Conservation (phyloP, 1,139 yeast species). For the Saccharomyces pastorianus region DNA sequence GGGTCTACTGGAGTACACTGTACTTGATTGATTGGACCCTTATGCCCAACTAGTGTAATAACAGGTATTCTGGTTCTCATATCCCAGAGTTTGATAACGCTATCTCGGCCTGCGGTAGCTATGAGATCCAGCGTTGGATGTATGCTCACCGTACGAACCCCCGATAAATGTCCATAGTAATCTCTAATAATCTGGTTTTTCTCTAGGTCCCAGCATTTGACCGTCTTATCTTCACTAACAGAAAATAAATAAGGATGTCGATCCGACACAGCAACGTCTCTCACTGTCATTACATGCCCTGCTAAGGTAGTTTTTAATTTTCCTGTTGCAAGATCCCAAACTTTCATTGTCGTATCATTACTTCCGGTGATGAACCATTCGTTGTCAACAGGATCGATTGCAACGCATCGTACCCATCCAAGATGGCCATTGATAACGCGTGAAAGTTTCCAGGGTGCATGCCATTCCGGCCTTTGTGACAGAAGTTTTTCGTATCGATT, state of each 20-base stretch:
- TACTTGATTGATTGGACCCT: slow-evolving; percentile 63
- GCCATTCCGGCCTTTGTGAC: slow-evolving; percentile 38
- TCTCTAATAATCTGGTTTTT: slow-evolving; percentile 73
- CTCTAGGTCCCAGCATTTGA: slow-evolving; percentile 96
- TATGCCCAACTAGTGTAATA: slow-evolving; percentile 76
- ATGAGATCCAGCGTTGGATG: slow-evolving; percentile 84
- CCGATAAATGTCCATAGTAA: slow-evolving; percentile 90
- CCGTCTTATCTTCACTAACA: slow-evolving; percentile 88
- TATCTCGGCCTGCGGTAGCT: slow-evolving; percentile 88
- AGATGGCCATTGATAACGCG: slow-evolving; percentile 80
- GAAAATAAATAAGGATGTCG: slow-evolving; percentile 83
- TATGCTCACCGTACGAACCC: slow-evolving; percentile 71
- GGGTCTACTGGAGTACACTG: slow-evolving; percentile 68
- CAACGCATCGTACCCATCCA: slow-evolving; percentile 83
- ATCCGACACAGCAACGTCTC: slow-evolving; percentile 64
- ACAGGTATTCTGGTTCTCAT: slow-evolving; percentile 71
- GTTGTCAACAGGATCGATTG: slow-evolving; percentile 72
- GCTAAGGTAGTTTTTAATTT: slow-evolving; percentile 65
- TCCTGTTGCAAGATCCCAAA: slow-evolving; percentile 84
- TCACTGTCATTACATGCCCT: slow-evolving; percentile 86
- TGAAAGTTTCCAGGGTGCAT: slow-evolving; percentile 61
- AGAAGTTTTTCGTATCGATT: slow-evolving; percentile 19
- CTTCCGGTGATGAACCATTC: slow-evolving; percentile 91
- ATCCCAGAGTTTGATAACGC: slow-evolving; percentile 89
- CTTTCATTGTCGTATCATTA: slow-evolving; percentile 76